Base-by-base conservation (phyloP, 2,329 filamentous ascomycete genomes). In the Orbilia blumenaviensis region DNA sequence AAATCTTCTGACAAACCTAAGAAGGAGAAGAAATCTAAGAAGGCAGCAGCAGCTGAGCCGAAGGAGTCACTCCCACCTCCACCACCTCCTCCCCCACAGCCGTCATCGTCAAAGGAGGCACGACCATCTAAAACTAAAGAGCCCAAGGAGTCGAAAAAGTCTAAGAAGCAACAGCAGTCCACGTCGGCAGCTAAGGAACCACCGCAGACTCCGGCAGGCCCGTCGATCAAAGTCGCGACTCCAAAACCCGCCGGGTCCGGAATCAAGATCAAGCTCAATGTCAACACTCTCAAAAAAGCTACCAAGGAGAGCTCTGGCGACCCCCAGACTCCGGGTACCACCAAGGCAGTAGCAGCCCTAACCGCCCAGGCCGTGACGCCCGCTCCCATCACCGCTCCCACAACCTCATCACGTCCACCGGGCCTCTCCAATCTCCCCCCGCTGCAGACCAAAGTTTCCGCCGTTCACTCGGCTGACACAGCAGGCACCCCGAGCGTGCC, bases 191-290 rank as follows among this genome's bases (percentile, higher is more conserved):
- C 27, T 27, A n/a, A n/a, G n/a, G n/a, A n/a, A n/a, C n/a, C n/a
- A n/a, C 29, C 42, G 10, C 52, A 44, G 18, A 77, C 61, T 0
- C 63, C 73, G 10, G 52, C 29, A 34, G 38, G 46, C 7, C 5
- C 61, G 7, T 29, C 66, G 1, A 38, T 56, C 3, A 25, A 18
- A 1, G 23, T 58, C 2, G 38, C 73, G 7, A 48, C 66, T 10
- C 66, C 73, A 4, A 71, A 72, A 48, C 41, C 64, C 7, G 56
- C 56, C 10, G 66, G 66, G 7, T 66, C 72, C 3, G 73, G 66
- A 14, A 71, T 72, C 29, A 71, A 77, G 27, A 77, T 77, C 67
- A 77, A 77, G 36, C 41, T 72, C 36, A 72, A 77, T 27, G 52
- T 72, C 4, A 72, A 77, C 18, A 71, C 38, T 2, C 16, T 69